Base-by-base conservation (phyloP, 352 stramenopile species). In the Hyaloperonospora brassicae region DNA sequence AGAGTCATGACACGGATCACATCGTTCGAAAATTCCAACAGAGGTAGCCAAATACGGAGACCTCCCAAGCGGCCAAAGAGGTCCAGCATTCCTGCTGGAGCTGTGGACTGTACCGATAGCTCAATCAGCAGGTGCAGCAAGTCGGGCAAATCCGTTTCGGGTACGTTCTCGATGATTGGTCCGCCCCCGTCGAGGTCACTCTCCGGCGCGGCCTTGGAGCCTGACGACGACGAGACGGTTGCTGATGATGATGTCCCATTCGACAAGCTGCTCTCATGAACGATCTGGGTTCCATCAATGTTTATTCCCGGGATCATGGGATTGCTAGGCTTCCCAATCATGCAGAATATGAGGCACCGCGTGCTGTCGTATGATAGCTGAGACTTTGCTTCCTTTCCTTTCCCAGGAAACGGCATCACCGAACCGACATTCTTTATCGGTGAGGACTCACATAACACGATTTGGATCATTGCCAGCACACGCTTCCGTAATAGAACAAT, bases 301-400 rank as follows among this genome's bases (percentile, higher is more conserved):
- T 83, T 81, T 46, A 81, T 66, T 47, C 72, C 72, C 13, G 72
- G 70, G 14, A 82, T 69, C 72, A 84, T 86, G 12, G 76, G 74
- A 25, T 86, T 84, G 30, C 79, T 87, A 30, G 79, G 72, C 43
- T 93, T 93, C 6, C 82, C 79, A 47, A 93, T 87, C 82, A 93
- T 93, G 53, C 82, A 87, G 51, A 89, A 93, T 21, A 93, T 88
- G 27, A 93, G 62, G 23, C 79, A 80, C 1, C 78, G 70, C n/a
- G 80, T 89, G 50, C 75, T 87, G 55, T 90, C 82, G 36, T 87
- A 93, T 13, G 82, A 93, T 8, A 93, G 46, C 58, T 88, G 79
- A 22, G 77, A 83, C 59, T 88, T 84, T 3, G 76, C 61, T 40
- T 87, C 76, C 25, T 83, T 80, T 5, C 67, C 73, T 38, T 87